These are phyloP conservation scores for Monosporascus sp. DNA, from an alignment of 2,329 filamentous ascomycete species.

Conservation along the genomic window DNA sequence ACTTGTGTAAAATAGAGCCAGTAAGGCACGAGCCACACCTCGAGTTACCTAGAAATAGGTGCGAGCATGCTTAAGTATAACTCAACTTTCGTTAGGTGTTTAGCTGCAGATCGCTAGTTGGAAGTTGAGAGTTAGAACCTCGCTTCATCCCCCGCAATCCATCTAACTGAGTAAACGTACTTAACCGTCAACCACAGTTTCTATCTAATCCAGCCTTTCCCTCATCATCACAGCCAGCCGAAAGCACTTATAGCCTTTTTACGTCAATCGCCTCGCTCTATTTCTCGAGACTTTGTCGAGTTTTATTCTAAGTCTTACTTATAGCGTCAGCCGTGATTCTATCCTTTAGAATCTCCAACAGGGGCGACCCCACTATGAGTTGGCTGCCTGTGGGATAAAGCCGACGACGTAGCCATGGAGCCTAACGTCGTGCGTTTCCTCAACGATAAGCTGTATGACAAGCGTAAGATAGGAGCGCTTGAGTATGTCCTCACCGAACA, in stretches of 20 bases:
- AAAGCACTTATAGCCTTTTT: background rate
- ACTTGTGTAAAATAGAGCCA: too few species aligned
- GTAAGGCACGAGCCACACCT: too few species aligned
- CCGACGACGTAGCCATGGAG: conserved; percentile 60
- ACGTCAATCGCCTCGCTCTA: background rate
- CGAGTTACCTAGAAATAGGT: too few species aligned
- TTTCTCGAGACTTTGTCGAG: background rate
- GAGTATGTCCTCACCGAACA: conserved; percentile 60
- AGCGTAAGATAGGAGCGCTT: conserved; percentile 90
- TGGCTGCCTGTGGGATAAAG: background rate
- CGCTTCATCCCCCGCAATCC: too few species aligned
- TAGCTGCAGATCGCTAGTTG: too few species aligned
- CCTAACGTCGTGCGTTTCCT: conserved; percentile 80
- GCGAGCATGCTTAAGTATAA: too few species aligned
- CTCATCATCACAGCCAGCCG: background rate
- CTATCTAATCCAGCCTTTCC: background rate
- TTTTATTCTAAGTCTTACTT: background rate
- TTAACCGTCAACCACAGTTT: background rate
- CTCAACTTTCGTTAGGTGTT: too few species aligned
- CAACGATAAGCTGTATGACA: conserved; percentile 98
- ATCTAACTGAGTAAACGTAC: too few species aligned
- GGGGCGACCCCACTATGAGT: background rate
- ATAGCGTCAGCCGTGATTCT: background rate
- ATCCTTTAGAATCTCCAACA: background rate
- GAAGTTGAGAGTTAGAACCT: too few species aligned